Evolutionary conservation across 1,284 basidiomycete genomes (phyloP).

Genomic region (Meira miltonrushii): DNA sequence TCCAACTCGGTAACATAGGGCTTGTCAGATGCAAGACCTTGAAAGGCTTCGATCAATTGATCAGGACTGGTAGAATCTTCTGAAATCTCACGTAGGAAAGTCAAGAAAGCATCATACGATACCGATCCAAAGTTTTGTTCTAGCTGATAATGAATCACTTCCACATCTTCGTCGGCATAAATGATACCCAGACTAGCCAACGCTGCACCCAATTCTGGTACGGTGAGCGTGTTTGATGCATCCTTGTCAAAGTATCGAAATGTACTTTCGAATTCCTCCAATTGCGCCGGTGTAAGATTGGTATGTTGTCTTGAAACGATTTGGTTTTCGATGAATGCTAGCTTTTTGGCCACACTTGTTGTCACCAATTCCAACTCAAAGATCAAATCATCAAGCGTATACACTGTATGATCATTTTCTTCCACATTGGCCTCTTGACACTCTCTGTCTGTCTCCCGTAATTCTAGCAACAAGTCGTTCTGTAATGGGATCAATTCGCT

Average conservation of each 20-base stretch:
- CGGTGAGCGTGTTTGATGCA: constrained; percentile 76
- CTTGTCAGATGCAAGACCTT: constrained; percentile 86
- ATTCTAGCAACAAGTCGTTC: constrained; percentile 19
- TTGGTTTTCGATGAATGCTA: constrained; percentile 93
- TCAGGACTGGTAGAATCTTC: constrained; percentile 91
- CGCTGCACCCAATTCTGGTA: constrained; percentile 83
- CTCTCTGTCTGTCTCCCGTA: constrained; percentile 55
- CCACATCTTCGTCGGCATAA: constrained; percentile 82
- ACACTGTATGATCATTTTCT: constrained; percentile 92
- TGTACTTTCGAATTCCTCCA: constrained; percentile 94
- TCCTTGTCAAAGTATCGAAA: constrained; percentile 97
- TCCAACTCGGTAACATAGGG: constrained; percentile 90
- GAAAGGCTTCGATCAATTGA: constrained; percentile 87
- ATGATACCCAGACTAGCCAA: constrained; percentile 90
- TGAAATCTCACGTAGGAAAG: constrained; percentile 78
- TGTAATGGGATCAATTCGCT: constrained; percentile 23
- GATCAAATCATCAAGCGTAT: constrained; percentile 80
- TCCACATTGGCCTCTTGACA: constrained; percentile 88
- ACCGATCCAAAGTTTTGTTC: constrained; percentile 78
- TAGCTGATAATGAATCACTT: constrained; percentile 78
- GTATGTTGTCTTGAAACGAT: constrained; percentile 87
- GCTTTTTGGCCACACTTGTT: constrained; percentile 78
- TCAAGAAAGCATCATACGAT: constrained; percentile 89
- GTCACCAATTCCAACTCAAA: constrained; percentile 82
- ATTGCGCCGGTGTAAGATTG: constrained; percentile 86